Conservation (phyloP, 2,329 filamentous ascomycete species). For the Aspergillus jensenii region DNA sequence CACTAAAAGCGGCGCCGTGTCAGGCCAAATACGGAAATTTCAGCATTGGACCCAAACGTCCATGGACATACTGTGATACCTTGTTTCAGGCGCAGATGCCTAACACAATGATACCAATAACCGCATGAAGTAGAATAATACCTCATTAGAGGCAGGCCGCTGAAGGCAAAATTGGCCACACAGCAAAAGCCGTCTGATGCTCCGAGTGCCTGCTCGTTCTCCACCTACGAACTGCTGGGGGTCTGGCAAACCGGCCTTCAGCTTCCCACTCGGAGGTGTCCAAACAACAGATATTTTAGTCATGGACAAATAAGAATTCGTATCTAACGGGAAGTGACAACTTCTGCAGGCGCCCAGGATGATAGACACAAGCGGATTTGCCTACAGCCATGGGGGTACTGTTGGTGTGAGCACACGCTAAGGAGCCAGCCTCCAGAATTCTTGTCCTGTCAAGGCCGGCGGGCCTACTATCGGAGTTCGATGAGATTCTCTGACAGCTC, state of each 20-base stretch:
- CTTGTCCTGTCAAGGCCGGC: slow-evolving; percentile 9
- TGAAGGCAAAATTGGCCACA: background rate
- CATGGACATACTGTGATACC: background rate
- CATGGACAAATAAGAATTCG: background rate
- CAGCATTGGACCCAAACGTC: background rate
- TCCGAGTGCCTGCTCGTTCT: background rate
- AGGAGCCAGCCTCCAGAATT: slow-evolving; percentile 14
- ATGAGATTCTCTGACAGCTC: slow-evolving; percentile 8
- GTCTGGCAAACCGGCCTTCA: background rate
- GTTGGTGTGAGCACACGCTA: slow-evolving; percentile 8
- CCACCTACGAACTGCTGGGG: background rate
- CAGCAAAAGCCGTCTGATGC: background rate
- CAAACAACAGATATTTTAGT: background rate
- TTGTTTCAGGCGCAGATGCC: background rate
- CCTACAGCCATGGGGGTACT: background rate
- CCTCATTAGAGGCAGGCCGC: background rate
- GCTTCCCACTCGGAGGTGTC: background rate
- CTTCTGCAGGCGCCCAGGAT: slow-evolving; percentile 3
- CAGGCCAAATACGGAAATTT: too few species aligned
- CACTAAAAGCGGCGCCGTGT: background rate
- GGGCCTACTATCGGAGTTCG: slow-evolving; percentile 5
- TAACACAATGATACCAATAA: background rate
- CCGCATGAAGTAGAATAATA: background rate
- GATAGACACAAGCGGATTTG: background rate
- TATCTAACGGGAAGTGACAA: background rate